Evolutionary conservation across 352 stramenopile genomes (phyloP), one percentile per base, ranked within the genome.

Genomic region (Phytophthora fragariaefolia): DNA sequence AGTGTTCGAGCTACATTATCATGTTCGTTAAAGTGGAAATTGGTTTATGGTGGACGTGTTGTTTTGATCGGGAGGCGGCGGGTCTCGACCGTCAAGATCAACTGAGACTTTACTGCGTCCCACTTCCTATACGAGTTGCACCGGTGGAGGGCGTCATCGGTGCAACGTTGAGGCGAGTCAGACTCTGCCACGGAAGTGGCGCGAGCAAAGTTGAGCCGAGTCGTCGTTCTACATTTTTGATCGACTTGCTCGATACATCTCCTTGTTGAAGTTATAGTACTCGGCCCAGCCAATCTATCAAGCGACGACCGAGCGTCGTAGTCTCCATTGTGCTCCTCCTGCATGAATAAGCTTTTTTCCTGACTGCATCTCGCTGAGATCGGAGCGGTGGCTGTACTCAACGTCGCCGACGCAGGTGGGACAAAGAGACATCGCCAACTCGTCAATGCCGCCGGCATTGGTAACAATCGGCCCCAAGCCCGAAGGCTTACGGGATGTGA

Each of bases 281-380:
- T n/a, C n/a, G n/a, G n/a, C n/a, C 38, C 18, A 24, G 10, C 45
- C 22, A 20, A 32, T 51, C 45, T 51, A 22, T 30, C 43, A 50
- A 30, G 43, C 43, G 43, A 13, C 22, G 43, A 22, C 43, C 43
- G n/a, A n/a, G n/a, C n/a, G n/a, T n/a, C n/a, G 6, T 36, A 36
- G 12, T 36, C 30, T 36, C 30, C n/a, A n/a, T n/a, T 36, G 6
- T 32, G 43, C 45, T 51, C 45, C 45, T 22, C 45, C 45, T 30
- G 20, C 3, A 51, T n/a, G 48, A 55, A 55, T 42, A 55, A 55
- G 48, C 48, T 55, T 55, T 55, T 40, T 42, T n/a, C n/a, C 26
- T 40, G 48, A 10, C n/a, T 40, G 26, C 12, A 23, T 7, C 24
- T n/a, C 4, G 48, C 48, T 55, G 48, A 55, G 26, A 42, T 42